Evolutionary conservation across 83 land plant species (phyloP).

Genomic region (Diphasiastrum complanatum): DNA sequence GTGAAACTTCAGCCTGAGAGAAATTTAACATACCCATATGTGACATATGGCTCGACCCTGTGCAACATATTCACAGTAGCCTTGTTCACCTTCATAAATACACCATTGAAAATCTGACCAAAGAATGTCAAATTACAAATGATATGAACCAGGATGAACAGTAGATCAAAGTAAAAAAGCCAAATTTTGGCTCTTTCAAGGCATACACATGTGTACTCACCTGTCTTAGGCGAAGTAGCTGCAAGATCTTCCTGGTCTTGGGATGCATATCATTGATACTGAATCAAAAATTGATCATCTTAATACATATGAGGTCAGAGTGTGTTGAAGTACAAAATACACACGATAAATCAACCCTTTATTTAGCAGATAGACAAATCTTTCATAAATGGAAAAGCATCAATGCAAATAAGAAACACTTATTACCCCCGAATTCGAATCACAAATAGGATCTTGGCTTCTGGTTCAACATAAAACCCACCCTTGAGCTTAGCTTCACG

Average conservation of each 20-base stretch:
- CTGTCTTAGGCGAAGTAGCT: slow-evolving; percentile 38
- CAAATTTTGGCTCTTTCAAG: neutral
- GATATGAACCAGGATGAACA: neutral
- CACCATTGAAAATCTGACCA: slow-evolving; percentile 55
- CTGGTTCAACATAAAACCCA: slow-evolving; percentile 16
- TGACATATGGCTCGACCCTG: slow-evolving; percentile 61
- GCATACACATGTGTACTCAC: neutral
- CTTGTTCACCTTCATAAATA: slow-evolving; percentile 54
- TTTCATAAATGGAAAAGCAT: neutral
- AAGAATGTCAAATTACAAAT: too few species aligned
- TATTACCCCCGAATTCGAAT: slow-evolving; percentile 51
- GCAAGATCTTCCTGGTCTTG: slow-evolving; percentile 41
- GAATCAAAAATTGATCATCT: slow-evolving; percentile 3
- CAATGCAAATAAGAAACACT: neutral
- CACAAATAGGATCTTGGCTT: slow-evolving; percentile 53
- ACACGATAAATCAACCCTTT: too few species aligned
- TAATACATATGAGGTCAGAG: neutral
- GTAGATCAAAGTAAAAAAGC: neutral
- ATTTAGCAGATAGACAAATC: too few species aligned
- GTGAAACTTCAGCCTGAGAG: too few species aligned
- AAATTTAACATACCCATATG: slow-evolving; percentile 58
- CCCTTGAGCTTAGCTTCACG: slow-evolving; percentile 37
- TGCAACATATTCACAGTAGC: slow-evolving; percentile 37
- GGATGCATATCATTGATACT: slow-evolving; percentile 63
- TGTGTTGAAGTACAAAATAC: too few species aligned